Base-by-base conservation (phyloP, 108 stramenopile genomes). In the Mediolabrus comicus region DNA sequence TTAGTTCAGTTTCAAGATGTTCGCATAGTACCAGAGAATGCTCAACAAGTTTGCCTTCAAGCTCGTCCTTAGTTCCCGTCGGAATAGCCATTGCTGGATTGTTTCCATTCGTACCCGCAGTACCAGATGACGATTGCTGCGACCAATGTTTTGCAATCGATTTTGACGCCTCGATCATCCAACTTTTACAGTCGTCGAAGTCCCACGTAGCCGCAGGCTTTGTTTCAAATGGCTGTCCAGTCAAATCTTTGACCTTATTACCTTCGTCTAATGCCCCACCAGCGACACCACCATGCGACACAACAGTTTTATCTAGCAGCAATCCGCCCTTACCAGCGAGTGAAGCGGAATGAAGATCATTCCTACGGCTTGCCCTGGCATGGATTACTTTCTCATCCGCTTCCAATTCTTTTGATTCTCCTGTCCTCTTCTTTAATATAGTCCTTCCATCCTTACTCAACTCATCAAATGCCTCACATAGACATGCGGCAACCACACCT, bases 391-490 rank as follows among this genome's bases (percentile, higher is more conserved):
- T 41, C 16, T 60, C 59, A 11, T 61, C 78, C 8, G 43, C 27
- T 14, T 65, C 76, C 51, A 39, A 46, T 43, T 71, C 85, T 7
- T 29, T 59, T 19, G 22, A 62, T 52, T 82, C 81, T 11, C 82
- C 78, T 19, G 87, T 81, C 28, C 77, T 77, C 69, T 79, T 82
- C 61, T 90, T 87, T 31, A 95, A 62, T 56, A 89, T 79, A 31
- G 77, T 79, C 49, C 59, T 66, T 34, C 94, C 94, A 51, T 77
- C 87, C 35, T 62, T 53, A 35, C 85, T 84, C 32, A 92, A 62
- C 59, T 92, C 82, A 55, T 95, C 89, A 81, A 95, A 95, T 4
- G 94, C 84, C 64, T 89, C 89, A 59, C 86, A 83, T 27, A 95
- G 57, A 79, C 94, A 95, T 13, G 91, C 94, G 0, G 89, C 91